Percentiles rank a stretch among this genome's conserved stretches.
These are phyloP conservation scores for Conticribra weissflogii DNA, from an alignment of 108 stramenopile species.

Conservation along the genomic window DNA sequence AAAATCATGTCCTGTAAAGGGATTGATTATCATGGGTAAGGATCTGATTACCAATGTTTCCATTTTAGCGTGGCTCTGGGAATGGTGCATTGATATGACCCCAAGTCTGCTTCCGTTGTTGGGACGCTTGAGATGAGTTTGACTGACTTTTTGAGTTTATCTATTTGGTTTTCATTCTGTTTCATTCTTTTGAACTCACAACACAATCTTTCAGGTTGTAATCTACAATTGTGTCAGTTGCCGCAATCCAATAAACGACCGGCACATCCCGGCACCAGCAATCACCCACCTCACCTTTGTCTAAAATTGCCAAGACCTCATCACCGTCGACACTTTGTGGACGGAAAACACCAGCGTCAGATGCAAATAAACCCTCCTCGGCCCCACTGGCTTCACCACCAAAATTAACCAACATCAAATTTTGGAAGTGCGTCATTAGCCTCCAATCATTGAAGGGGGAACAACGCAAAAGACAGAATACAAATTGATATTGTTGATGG, in stretches of 20 bases:
- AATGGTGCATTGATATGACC: constrained; percentile 82
- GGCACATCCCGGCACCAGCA: constrained; percentile 62
- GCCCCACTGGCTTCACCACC: constrained; percentile 7
- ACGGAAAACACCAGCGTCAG: constrained; percentile 75
- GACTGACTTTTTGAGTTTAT: too few relatives aligned
- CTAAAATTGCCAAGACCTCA: constrained; percentile 56
- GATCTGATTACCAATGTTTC: constrained; percentile 44
- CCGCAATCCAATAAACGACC: constrained; percentile 50
- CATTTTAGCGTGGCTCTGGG: constrained; percentile 69
- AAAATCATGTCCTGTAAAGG: not conserved
- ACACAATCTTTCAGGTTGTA: constrained; percentile 47
- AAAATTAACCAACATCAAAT: constrained; percentile 69
- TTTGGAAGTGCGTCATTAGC: constrained; percentile 58
- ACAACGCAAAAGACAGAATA: constrained; percentile 36
- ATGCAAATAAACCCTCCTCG: constrained; percentile 14
- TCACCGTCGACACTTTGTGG: constrained; percentile 70
- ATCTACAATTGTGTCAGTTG: constrained; percentile 79
- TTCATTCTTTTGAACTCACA: too few relatives aligned
- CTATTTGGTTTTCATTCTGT: too few relatives aligned
- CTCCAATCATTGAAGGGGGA: constrained; percentile 21
- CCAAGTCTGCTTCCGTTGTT: constrained; percentile 48
- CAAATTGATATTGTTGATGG: constrained; percentile 65
- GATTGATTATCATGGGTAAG: constrained; percentile 36
- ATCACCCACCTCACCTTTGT: constrained; percentile 62
- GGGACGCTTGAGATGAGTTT: constrained; percentile 55